These are phyloP conservation scores for Cytospora paraplurivora DNA, from an alignment of 2,329 filamentous ascomycete genomes.

Conservation along the genomic window DNA sequence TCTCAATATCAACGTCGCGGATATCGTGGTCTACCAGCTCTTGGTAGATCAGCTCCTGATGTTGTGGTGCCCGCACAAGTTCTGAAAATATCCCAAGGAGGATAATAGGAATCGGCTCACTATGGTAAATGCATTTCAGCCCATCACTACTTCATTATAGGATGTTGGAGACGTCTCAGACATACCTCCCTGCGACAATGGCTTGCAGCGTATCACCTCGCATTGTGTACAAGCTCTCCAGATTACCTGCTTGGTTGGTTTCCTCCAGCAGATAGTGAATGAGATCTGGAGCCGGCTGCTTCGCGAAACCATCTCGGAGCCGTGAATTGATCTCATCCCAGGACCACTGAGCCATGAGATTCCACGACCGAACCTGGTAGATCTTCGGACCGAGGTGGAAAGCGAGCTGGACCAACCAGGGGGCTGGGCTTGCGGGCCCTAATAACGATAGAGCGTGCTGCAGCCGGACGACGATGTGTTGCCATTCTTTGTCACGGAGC, in stretches of 20 bases:
- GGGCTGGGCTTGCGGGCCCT: slow-evolving; percentile 36
- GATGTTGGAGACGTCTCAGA: neutral
- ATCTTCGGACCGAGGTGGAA: neutral
- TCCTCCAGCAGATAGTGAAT: slow-evolving; percentile 5
- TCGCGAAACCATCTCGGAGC: neutral
- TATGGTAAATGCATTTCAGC: neutral
- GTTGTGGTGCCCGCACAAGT: neutral
- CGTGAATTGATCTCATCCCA: neutral
- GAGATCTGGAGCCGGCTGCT: neutral
- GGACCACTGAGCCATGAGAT: neutral
- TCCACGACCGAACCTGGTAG: neutral
- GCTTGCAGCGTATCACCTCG: slow-evolving; percentile 30
- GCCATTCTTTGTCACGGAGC: slow-evolving; percentile 35
- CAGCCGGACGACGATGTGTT: slow-evolving; percentile 34
- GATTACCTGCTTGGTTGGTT: neutral
- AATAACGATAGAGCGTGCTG: slow-evolving; percentile 35
- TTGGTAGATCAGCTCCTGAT: neutral
- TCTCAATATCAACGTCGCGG: slow-evolving; percentile 26
- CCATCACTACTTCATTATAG: neutral
- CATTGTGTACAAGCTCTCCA: slow-evolving; percentile 15
- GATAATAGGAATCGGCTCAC: neutral
- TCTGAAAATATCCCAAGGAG: neutral
- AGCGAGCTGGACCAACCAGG: slow-evolving; percentile 35
- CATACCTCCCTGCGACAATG: slow-evolving; percentile 33
- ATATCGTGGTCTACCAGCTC: slow-evolving; percentile 7